These are phyloP conservation scores for Cryphonectria carpinicola DNA, from an alignment of 2,329 filamentous ascomycete genomes.

Conservation along the genomic window DNA sequence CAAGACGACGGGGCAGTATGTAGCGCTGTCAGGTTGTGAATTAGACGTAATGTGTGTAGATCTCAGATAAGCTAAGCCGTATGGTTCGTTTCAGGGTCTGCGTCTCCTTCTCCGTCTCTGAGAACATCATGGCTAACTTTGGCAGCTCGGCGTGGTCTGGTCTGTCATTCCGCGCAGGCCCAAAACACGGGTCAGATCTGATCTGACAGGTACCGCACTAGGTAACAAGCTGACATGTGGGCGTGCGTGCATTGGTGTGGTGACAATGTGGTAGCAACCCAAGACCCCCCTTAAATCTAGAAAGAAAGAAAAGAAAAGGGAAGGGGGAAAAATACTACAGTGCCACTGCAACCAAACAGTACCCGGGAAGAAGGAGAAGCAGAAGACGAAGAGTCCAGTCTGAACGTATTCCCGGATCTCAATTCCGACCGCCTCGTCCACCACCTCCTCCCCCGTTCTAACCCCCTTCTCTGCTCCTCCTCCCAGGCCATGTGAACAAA, in stretches of 20 bases:
- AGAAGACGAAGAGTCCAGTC: not conserved
- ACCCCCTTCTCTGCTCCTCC: not conserved
- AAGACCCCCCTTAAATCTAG: not conserved
- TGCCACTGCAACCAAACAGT: not conserved
- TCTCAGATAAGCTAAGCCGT: conserved; percentile 1
- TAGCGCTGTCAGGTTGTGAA: not conserved
- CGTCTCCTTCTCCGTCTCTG: not conserved
- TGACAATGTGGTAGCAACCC: not conserved
- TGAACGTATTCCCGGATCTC: not conserved
- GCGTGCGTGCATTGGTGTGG: not conserved
- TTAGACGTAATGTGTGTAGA: not conserved
- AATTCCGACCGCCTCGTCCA: not conserved
- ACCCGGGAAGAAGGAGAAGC: no score
- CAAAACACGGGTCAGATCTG: not conserved
- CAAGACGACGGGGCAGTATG: not conserved
- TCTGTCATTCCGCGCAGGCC: not conserved
- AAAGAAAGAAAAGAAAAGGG: not conserved
- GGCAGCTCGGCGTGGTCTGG: conserved; percentile 2
- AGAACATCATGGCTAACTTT: not conserved
- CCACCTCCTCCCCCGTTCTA: not conserved
- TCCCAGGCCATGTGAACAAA: not conserved
- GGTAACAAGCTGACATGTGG: not conserved
- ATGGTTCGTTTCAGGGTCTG: conserved; percentile 10
- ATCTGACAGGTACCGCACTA: not conserved
- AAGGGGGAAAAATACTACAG: not conserved